A percentile compares a stretch with the other conserved stretches of the same genome.
Conservation (phyloP, 176 grass and related monocot genomes). For the Rhynchospora tenuis region DNA sequence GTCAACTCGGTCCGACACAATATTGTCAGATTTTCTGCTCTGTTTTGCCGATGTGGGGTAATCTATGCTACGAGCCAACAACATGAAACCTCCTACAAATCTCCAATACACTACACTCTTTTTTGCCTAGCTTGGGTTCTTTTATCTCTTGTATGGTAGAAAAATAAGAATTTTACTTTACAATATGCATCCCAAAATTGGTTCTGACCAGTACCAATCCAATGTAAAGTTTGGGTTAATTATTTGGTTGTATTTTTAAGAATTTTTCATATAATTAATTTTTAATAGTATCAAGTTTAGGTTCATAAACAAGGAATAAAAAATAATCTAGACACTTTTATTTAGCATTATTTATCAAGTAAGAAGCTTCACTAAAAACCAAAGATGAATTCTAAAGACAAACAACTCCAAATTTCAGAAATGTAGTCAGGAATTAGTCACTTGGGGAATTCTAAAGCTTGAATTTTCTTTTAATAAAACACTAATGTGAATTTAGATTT, state of each 20-base stretch:
- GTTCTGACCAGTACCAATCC: neutral
- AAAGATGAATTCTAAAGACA: too few species aligned
- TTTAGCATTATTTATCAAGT: neutral
- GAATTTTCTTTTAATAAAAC: too few species aligned
- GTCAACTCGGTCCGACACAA: slow-evolving; percentile 21
- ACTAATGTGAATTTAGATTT: too few species aligned
- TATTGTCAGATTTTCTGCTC: slow-evolving; percentile 20
- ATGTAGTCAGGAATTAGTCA: too few species aligned
- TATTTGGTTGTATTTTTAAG: neutral
- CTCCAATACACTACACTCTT: neutral
- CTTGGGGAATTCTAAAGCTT: too few species aligned
- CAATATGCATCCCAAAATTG: neutral
- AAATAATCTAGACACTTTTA: neutral
- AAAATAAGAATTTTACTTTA: neutral
- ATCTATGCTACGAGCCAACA: slow-evolving; percentile 20
- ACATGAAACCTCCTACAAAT: neutral
- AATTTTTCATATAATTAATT: neutral
- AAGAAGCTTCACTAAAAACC: too few species aligned
- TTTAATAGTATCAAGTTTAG: neutral
- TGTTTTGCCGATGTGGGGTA: slow-evolving; percentile 13
- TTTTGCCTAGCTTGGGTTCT: neutral
- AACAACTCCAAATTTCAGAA: too few species aligned
- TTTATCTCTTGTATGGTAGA: neutral
- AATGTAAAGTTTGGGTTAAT: too few species aligned
- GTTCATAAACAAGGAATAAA: neutral